These are phyloP conservation scores for Tricholoma sp. DNA, from an alignment of 768 basidiomycete genomes.

Conservation along the genomic window DNA sequence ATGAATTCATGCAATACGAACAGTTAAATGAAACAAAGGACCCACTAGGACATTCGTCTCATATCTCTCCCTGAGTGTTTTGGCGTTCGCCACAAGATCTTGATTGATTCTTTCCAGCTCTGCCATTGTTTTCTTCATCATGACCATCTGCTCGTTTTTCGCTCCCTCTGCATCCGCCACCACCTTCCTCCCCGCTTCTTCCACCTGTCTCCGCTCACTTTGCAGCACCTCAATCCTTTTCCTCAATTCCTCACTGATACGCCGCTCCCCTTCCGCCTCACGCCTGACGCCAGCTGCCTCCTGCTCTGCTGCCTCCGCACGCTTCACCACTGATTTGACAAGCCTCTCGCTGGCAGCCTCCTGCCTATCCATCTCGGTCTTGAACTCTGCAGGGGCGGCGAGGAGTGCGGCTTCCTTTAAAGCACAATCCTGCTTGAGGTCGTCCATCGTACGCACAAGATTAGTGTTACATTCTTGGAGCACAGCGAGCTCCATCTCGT, in stretches of 20 bases:
- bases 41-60: constrained; percentile 42
- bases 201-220: constrained; percentile 6
- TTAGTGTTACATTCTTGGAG: constrained; percentile 34
- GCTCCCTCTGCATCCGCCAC: neutral
- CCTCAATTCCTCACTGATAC: constrained; percentile 10
- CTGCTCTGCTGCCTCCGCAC: constrained; percentile 23
- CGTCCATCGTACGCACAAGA: constrained; percentile 18
- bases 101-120: constrained; percentile 20
- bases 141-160: constrained; percentile 9
- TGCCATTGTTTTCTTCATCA: constrained; percentile 11
- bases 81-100: constrained; percentile 19
- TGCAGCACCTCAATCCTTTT: constrained; percentile 7
- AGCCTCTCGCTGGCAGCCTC: constrained; percentile 22
- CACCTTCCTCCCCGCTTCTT: constrained; percentile 7
- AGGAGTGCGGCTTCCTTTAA: constrained; percentile 13
- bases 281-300: constrained; percentile 15
- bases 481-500: constrained; percentile 34
- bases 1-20: neutral
- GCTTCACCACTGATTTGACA: constrained; percentile 20
- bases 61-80: constrained; percentile 35
- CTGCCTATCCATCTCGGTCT: constrained; percentile 24
- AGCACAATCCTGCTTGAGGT: constrained; percentile 24
- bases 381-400: constrained; percentile 13
- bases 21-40: neutral
- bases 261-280: constrained; percentile 10